Evolutionary conservation across 148 eudicot genomes (phyloP).

Genomic region (Suaeda aralocaspica): DNA sequence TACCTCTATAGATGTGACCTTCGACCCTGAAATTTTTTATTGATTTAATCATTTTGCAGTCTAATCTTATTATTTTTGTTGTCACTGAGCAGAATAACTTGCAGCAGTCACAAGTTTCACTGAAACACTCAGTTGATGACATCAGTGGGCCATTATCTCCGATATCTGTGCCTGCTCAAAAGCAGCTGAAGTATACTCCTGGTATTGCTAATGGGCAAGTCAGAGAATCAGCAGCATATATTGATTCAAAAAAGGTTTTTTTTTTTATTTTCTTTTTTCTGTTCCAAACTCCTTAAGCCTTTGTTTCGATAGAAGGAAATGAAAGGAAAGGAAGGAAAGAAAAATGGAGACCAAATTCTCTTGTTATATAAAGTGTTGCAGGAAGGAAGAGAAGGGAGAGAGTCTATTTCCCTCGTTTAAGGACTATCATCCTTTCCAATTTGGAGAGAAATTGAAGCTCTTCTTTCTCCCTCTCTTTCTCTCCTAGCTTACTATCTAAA

Average conservation of each 20-base stretch:
- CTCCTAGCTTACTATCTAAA: too few species aligned
- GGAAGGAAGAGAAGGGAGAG: too few species aligned
- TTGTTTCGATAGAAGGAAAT: too few species aligned
- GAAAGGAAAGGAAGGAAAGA: too few species aligned
- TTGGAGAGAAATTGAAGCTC: too few species aligned
- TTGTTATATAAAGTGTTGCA: too few species aligned
- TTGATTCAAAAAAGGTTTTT: conserved; percentile 77
- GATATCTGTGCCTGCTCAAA: conserved; percentile 73
- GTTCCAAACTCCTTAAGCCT: neutral
- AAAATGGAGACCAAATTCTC: too few species aligned
- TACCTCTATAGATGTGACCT: neutral
- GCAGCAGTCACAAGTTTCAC: conserved; percentile 49
- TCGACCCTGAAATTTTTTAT: neutral
- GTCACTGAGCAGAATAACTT: conserved; percentile 48
- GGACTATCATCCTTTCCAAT: too few species aligned
- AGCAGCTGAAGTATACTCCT: conserved; percentile 90
- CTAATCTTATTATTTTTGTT: neutral
- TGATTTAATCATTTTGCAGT: neutral
- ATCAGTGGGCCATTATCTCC: conserved; percentile 74
- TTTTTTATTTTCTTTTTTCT: conserved; percentile 2
- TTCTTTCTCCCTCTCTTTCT: too few species aligned
- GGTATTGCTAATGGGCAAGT: conserved; percentile 81
- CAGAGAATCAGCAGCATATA: conserved; percentile 70
- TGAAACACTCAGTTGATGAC: conserved; percentile 68
- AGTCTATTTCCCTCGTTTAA: too few species aligned